Evolutionary conservation across 2,329 filamentous ascomycete genomes (phyloP).

Genomic region (Neofusicoccum laricinum): DNA sequence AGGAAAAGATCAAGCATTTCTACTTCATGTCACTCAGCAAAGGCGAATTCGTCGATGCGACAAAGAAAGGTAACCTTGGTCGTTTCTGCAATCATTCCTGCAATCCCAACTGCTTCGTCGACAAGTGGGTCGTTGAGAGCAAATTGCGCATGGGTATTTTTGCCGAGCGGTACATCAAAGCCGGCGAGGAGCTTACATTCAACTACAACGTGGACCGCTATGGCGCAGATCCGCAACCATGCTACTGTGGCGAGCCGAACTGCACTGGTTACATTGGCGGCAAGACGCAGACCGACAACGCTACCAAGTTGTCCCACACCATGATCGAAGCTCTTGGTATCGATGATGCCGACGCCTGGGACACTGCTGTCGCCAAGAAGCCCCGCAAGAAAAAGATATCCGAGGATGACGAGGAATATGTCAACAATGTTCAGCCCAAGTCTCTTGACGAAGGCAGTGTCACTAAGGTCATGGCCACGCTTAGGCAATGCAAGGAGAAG

Average conservation of each 20-base stretch:
- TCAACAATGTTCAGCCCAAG: slow-evolving; percentile 80
- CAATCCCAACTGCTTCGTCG: slow-evolving; percentile 97
- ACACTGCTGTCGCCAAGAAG: slow-evolving; percentile 83
- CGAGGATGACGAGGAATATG: slow-evolving; percentile 93
- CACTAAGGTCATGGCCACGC: slow-evolving; percentile 90
- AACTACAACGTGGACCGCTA: slow-evolving; percentile 99
- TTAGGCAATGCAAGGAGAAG: slow-evolving; percentile 98
- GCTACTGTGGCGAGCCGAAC: slow-evolving; percentile 92
- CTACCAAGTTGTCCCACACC: slow-evolving; percentile 83
- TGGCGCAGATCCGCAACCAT: slow-evolving; percentile 92
- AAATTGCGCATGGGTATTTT: slow-evolving; percentile 99
- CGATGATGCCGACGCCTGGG: slow-evolving; percentile 88
- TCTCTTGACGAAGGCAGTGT: slow-evolving; percentile 78
- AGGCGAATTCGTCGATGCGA: slow-evolving; percentile 95
- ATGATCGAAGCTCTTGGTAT: slow-evolving; percentile 95
- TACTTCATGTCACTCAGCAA: slow-evolving; percentile 99
- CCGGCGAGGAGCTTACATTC: slow-evolving; percentile 94
- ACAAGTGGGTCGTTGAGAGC: slow-evolving; percentile 98
- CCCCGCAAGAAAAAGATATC: slow-evolving; percentile 87
- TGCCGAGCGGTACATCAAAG: slow-evolving; percentile 76
- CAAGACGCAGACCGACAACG: slow-evolving; percentile 94
- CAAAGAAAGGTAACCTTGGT: slow-evolving; percentile 91
- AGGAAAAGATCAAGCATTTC: slow-evolving; percentile 97
- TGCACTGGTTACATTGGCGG: slow-evolving; percentile 96
- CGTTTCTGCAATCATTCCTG: slow-evolving; percentile 99